Conservation (phyloP, 148 eudicot species). For the Camellia lanceoleosa region DNA sequence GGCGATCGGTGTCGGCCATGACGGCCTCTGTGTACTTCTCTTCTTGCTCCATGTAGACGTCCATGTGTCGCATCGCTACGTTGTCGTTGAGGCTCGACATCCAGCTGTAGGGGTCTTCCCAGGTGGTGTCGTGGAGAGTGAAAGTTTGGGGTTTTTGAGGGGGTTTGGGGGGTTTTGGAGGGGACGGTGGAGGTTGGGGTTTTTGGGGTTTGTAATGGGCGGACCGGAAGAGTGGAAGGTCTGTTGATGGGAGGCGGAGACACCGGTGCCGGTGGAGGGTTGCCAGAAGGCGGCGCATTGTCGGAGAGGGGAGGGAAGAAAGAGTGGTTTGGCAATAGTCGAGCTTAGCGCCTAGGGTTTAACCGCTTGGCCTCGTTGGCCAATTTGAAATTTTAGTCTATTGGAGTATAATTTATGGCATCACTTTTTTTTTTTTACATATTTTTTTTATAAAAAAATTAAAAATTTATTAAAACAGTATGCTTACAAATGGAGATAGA, state of each 20-base stretch:
- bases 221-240: conserved; percentile 19
- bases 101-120: conserved; percentile 90
- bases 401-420: too few relatives aligned
- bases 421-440: too few relatives aligned
- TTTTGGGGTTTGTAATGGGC: conserved; percentile 46
- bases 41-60: conserved; percentile 86
- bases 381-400: too few relatives aligned
- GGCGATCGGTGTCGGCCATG: conserved; percentile 51
- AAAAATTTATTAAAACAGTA: too few relatives aligned
- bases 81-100: conserved; percentile 87
- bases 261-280: conserved; percentile 24
- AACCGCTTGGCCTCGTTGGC: background rate
- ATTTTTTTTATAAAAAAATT: too few relatives aligned
- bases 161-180: conserved; percentile 75
- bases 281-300: conserved; percentile 37
- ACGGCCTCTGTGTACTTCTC: conserved; percentile 95
- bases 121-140: conserved; percentile 50
- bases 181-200: conserved; percentile 50
- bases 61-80: conserved; percentile 96
- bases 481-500: too few relatives aligned
- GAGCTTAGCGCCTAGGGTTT: background rate
- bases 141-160: conserved; percentile 59
- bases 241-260: conserved; percentile 5
- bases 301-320: background rate
- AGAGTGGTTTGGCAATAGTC: background rate